These are phyloP conservation scores for Solanum chacoense DNA, from an alignment of 305 asterid species.

Conservation along the genomic window DNA sequence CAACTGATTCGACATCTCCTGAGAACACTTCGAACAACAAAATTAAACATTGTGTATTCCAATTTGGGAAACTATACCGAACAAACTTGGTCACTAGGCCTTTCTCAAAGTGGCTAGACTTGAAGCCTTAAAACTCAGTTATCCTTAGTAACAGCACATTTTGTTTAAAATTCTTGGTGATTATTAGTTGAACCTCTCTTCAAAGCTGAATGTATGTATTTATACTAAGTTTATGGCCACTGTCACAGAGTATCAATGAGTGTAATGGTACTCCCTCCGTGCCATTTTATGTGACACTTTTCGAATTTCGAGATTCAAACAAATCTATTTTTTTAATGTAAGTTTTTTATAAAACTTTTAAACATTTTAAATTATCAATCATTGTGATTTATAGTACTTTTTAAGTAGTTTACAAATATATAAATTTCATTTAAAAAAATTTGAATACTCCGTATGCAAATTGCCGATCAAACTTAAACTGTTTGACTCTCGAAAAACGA, in stretches of 20 bases:
- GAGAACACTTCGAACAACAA: neutral
- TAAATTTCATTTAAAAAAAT: too few relatives aligned
- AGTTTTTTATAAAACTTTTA: too few relatives aligned
- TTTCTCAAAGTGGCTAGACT: neutral
- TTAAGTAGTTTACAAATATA: too few relatives aligned
- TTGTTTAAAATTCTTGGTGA: neutral
- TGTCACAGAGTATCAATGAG: neutral
- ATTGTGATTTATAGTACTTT: neutral
- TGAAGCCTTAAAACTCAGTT: neutral
- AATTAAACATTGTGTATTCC: neutral
- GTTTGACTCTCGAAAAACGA: neutral
- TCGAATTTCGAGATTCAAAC: neutral
- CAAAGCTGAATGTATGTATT: neutral
- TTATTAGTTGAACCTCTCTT: neutral
- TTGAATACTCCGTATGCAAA: neutral
- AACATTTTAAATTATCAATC: too few relatives aligned
- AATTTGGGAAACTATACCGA: neutral
- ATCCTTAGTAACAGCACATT: neutral
- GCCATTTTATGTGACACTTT: neutral
- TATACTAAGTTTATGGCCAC: neutral
- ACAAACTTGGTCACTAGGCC: neutral
- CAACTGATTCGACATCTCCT: neutral
- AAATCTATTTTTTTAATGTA: too few relatives aligned
- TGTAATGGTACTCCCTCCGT: neutral
- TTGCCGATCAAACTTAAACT: too few relatives aligned